Percentiles rank a stretch among this genome's conserved stretches.
phyloP scores from a whole-genome alignment of 2,329 filamentous ascomycete genomes.

The Aspergillus sp. region DNA sequence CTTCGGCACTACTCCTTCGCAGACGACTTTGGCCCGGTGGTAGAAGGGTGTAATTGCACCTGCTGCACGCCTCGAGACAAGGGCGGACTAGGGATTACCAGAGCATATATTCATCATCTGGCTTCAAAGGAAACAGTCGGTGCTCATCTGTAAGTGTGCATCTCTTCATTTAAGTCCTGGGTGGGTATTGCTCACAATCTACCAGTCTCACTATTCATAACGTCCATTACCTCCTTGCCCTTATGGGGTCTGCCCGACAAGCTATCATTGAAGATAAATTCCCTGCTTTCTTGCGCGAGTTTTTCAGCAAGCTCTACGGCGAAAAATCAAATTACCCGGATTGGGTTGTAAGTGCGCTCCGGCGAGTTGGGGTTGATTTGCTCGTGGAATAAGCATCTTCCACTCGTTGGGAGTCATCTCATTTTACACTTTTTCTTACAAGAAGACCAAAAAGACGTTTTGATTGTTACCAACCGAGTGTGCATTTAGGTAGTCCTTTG shows the following conservation, averaged over 20 bases:
- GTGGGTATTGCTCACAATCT: neutral
- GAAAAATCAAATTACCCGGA: conserved; percentile 62
- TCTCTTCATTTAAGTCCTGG: too few species aligned
- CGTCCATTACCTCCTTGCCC: conserved; percentile 78
- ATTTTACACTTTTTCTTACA: too few species aligned
- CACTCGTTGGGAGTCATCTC: conserved; percentile 7
- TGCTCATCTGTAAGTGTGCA: conserved; percentile 54
- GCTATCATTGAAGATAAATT: conserved; percentile 76
- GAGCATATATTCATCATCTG: conserved; percentile 86
- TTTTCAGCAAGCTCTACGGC: conserved; percentile 69
- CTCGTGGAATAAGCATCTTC: conserved; percentile 35
- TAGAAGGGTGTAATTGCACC: conserved; percentile 72
- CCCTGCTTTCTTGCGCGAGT: conserved; percentile 67
- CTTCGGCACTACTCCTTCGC: conserved; percentile 69
- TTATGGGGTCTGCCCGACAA: conserved; percentile 70
- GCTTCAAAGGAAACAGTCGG: conserved; percentile 91
- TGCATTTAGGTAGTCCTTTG: neutral
- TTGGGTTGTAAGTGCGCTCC: conserved; percentile 79
- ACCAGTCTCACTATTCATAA: conserved; percentile 85
- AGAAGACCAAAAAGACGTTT: too few species aligned
- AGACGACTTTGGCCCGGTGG: conserved; percentile 74
- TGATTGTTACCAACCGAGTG: neutral
- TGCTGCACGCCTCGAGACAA: conserved; percentile 63
- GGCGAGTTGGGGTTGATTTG: conserved; percentile 72
- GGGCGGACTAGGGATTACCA: conserved; percentile 72